These are phyloP conservation scores for Nakaseomyces delphensis DNA, from an alignment of 1,139 yeast genomes.

Conservation along the genomic window DNA sequence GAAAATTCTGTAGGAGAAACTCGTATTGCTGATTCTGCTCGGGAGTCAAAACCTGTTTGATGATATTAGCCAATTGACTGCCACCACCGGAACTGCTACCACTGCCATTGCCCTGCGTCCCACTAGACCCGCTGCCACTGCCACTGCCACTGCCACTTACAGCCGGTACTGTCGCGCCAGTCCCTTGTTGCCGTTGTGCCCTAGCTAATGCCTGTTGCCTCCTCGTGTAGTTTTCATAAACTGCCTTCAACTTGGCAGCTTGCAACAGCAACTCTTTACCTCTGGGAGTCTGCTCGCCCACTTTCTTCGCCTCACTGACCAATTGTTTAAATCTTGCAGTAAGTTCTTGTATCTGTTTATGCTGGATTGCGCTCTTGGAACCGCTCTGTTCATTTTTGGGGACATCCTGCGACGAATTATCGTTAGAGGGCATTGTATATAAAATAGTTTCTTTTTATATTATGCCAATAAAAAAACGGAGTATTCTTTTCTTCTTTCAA, in stretches of 20 bases:
- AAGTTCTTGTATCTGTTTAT: slow-evolving; percentile 53
- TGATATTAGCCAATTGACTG: slow-evolving; percentile 20
- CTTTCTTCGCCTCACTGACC: slow-evolving; percentile 49
- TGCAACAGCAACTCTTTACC: slow-evolving; percentile 62
- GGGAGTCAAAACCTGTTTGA: slow-evolving; percentile 27
- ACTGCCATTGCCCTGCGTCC: slow-evolving; percentile 7
- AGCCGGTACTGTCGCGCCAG: slow-evolving; percentile 29
- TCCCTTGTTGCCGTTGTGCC: background rate
- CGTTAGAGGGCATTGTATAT: background rate
- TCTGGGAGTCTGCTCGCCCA: slow-evolving; percentile 51
- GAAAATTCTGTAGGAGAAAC: slow-evolving; percentile 29
- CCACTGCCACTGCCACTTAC: slow-evolving; percentile 25
- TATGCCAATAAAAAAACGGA: background rate
- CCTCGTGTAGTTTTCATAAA: slow-evolving; percentile 26
- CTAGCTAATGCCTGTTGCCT: slow-evolving; percentile 28
- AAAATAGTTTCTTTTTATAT: too few species aligned
- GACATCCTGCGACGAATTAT: background rate
- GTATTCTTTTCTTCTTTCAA: too few species aligned
- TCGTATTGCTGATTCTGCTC: slow-evolving; percentile 30
- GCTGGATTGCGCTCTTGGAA: slow-evolving; percentile 33
- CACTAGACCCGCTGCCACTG: slow-evolving; percentile 15
- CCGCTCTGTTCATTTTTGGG: background rate
- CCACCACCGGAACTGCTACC: slow-evolving; percentile 9
- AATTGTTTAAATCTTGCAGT: slow-evolving; percentile 53
- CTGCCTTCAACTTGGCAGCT: slow-evolving; percentile 50